A percentile compares a stretch with the other conserved stretches of the same genome.
These are phyloP conservation scores for Lachancea thermotolerans DNA, from an alignment of 805 yeast genomes.

Conservation along the genomic window DNA sequence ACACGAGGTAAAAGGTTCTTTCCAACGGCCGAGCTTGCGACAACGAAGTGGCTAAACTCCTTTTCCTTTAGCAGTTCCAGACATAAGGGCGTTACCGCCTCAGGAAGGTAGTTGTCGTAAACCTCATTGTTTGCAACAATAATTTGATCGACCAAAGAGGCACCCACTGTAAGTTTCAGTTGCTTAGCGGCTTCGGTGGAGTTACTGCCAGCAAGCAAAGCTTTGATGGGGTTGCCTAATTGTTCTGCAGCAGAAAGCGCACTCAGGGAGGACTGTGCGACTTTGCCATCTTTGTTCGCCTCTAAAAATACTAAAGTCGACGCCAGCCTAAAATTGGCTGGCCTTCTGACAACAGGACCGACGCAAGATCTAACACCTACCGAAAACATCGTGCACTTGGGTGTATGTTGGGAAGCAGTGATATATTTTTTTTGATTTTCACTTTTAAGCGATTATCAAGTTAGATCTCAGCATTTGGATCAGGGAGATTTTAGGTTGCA, in stretches of 20 bases:
- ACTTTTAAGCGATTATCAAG: no score
- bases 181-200: slow-evolving; percentile 45
- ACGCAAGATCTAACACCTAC: background rate
- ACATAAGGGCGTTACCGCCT: slow-evolving; percentile 67
- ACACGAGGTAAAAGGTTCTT: slow-evolving; percentile 81
- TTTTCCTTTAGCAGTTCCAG: slow-evolving; percentile 31
- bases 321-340: slow-evolving; percentile 38
- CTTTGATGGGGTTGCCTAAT: slow-evolving; percentile 75
- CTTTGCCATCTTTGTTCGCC: slow-evolving; percentile 41
- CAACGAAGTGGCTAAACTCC: slow-evolving; percentile 59
- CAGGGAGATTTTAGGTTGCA: no score
- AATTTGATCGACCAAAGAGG: slow-evolving; percentile 40
- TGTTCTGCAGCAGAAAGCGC: slow-evolving; percentile 71
- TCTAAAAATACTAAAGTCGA: slow-evolving; percentile 79
- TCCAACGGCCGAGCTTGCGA: slow-evolving; percentile 82
- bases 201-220: slow-evolving; percentile 61
- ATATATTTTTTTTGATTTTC: background rate
- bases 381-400: background rate
- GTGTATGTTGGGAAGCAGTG: no score
- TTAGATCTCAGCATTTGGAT: no score
- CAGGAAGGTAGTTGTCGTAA: slow-evolving; percentile 72
- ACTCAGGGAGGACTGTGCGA: slow-evolving; percentile 64
- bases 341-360: background rate
- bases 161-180: slow-evolving; percentile 14
- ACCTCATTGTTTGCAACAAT: slow-evolving; percentile 49